phyloP scores from a whole-genome alignment of 2,329 filamentous ascomycete species.

The Penicillium vulpinum region DNA sequence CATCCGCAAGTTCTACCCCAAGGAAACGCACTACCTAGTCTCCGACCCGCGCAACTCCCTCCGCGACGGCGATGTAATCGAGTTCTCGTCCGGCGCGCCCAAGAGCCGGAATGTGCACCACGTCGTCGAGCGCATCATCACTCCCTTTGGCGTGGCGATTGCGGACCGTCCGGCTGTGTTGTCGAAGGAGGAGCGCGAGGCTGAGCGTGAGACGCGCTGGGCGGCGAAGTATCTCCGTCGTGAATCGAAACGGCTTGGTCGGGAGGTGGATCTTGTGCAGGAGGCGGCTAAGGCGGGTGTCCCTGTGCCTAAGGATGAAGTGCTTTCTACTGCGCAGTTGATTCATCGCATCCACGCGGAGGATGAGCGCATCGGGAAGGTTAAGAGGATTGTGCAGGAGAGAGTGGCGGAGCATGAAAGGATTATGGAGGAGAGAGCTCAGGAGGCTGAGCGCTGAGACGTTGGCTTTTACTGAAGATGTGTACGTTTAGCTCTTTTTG shows the following conservation, averaged over 20 bases:
- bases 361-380: constrained; percentile 24
- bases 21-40: constrained; percentile 37
- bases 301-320: constrained; percentile 1
- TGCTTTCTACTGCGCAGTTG: constrained; percentile 24
- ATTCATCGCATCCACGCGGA: constrained; percentile 26
- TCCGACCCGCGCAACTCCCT: constrained; percentile 44
- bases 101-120: constrained; percentile 42
- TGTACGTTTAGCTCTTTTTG: constrained; percentile 1
- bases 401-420: constrained; percentile 13
- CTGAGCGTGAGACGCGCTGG: constrained; percentile 31
- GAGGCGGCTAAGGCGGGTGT: constrained; percentile 29
- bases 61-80: constrained; percentile 46
- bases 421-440: background rate
- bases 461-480: background rate
- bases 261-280: constrained; percentile 16
- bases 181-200: constrained; percentile 38
- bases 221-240: constrained; percentile 34
- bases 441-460: background rate
- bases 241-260: constrained; percentile 27
- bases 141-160: constrained; percentile 41
- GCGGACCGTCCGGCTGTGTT: constrained; percentile 39
- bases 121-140: constrained; percentile 46
- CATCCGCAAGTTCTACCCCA: constrained; percentile 41
- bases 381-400: constrained; percentile 29
- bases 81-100: constrained; percentile 44